A percentile compares a stretch with the other conserved stretches of the same genome.
These are phyloP conservation scores for Basidiobolus meristosporus DNA, from an alignment of 371 early-diverging fungal genomes.

Conservation along the genomic window DNA sequence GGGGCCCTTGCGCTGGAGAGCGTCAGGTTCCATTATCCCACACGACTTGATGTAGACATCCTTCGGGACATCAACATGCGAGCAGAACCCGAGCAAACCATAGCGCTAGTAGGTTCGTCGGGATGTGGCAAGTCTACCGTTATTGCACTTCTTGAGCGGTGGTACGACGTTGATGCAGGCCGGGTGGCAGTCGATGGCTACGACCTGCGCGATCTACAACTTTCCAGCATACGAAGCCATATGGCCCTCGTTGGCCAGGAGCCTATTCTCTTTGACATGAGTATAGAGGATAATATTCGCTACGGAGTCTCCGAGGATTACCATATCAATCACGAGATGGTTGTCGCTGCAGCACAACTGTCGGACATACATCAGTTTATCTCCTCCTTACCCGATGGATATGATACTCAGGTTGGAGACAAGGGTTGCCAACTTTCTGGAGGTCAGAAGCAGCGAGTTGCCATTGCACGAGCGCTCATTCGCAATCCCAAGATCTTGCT, in stretches of 20 bases:
- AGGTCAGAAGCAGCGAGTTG: slow-evolving; percentile 40
- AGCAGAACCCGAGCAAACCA: slow-evolving; percentile 37
- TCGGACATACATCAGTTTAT: slow-evolving; percentile 64
- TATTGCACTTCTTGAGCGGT: slow-evolving; percentile 46
- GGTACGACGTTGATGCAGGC: slow-evolving; percentile 41
- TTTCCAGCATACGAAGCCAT: slow-evolving; percentile 38
- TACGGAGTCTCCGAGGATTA: slow-evolving; percentile 37
- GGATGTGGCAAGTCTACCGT: slow-evolving; percentile 55
- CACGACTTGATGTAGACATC: slow-evolving; percentile 52
- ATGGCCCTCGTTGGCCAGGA: slow-evolving; percentile 80
- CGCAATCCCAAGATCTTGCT: slow-evolving; percentile 42
- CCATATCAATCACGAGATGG: slow-evolving; percentile 6
- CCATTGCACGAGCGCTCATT: slow-evolving; percentile 61
- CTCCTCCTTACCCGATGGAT: slow-evolving; percentile 42
- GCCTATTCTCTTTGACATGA: slow-evolving; percentile 67
- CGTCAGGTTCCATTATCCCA: slow-evolving; percentile 67
- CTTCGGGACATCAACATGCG: slow-evolving; percentile 44
- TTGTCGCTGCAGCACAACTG: slow-evolving; percentile 22
- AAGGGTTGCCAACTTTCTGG: slow-evolving; percentile 26
- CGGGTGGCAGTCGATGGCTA: slow-evolving; percentile 20
- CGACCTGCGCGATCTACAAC: slow-evolving; percentile 34
- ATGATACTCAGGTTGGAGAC: slow-evolving; percentile 50
- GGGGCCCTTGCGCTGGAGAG: slow-evolving; percentile 33
- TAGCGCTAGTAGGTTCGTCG: slow-evolving; percentile 63
- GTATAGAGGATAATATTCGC: slow-evolving; percentile 59